Percentiles rank a stretch among this genome's conserved stretches.
Evolutionary conservation across 2,329 filamentous ascomycete species (phyloP).

Genomic region (Ploettnerulaceae sp.): DNA sequence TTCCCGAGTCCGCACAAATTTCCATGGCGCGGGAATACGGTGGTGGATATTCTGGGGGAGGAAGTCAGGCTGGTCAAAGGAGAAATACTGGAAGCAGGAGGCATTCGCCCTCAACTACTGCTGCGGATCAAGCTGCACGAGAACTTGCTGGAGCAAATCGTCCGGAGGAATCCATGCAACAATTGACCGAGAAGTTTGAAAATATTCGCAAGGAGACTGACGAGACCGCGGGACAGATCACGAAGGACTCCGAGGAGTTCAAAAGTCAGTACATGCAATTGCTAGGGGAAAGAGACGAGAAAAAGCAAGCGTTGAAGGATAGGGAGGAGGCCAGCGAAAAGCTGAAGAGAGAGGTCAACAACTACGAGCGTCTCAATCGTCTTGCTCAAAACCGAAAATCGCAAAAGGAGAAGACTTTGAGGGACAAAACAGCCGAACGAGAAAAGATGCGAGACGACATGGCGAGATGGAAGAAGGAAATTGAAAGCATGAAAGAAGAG

Average conservation of each 20-base stretch:
- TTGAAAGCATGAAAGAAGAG: constrained; percentile 54
- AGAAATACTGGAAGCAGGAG: constrained; percentile 69
- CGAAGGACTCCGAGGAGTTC: constrained; percentile 67
- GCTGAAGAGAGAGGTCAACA: constrained; percentile 73
- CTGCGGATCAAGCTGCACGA: constrained; percentile 23
- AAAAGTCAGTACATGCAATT: constrained; percentile 62
- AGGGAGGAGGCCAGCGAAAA: constrained; percentile 88
- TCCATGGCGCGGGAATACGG: constrained; percentile 62
- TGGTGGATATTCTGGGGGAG: constrained; percentile 43
- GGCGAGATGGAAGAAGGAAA: constrained; percentile 60
- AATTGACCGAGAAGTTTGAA: constrained; percentile 78
- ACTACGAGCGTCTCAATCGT: constrained; percentile 76
- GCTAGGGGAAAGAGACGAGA: constrained; percentile 71
- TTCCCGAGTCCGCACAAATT: constrained; percentile 54
- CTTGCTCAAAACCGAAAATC: constrained; percentile 71
- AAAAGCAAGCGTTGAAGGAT: constrained; percentile 74
- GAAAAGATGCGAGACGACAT: constrained; percentile 67
- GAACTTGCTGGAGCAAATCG: constrained; percentile 40
- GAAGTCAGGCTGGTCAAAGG: constrained; percentile 47
- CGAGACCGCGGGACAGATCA: constrained; percentile 64
- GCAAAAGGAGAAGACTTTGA: constrained; percentile 69
- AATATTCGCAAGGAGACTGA: constrained; percentile 78
- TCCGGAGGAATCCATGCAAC: constrained; percentile 63
- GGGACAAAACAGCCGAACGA: constrained; percentile 64
- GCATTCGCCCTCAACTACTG: constrained; percentile 63